Evolutionary conservation across 2,329 filamentous ascomycete genomes (phyloP).

Genomic region (Albophoma yamanashiensis): DNA sequence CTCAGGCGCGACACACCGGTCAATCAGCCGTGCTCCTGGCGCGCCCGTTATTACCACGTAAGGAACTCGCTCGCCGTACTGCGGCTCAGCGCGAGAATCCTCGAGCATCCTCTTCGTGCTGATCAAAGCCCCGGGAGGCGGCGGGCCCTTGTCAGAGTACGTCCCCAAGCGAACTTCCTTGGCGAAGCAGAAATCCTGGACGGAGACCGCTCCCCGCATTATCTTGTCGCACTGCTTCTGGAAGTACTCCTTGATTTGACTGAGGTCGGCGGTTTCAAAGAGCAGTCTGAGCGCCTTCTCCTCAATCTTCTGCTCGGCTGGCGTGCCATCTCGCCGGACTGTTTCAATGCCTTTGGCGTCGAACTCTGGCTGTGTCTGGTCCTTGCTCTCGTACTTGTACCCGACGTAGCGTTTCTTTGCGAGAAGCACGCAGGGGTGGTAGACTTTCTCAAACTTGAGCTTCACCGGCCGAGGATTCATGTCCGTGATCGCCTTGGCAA

Average conservation of each 20-base stretch:
- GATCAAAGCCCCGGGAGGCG: constrained; percentile 81
- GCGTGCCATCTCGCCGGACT: constrained; percentile 86
- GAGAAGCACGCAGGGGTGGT: constrained; percentile 85
- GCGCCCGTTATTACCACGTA: constrained; percentile 89
- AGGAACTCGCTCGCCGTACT: constrained; percentile 89
- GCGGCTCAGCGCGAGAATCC: constrained; percentile 78
- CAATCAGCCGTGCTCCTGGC: constrained; percentile 74
- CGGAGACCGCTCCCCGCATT: constrained; percentile 75
- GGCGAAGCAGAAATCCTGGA: constrained; percentile 95
- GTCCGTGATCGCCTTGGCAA: constrained; percentile 74
- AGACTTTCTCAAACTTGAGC: constrained; percentile 97
- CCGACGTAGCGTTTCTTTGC: constrained; percentile 98
- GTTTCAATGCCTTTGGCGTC: constrained; percentile 99
- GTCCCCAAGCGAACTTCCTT: constrained; percentile 83
- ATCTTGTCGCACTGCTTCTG: constrained; percentile 86
- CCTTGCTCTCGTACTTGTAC: constrained; percentile 81
- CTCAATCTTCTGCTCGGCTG: constrained; percentile 92
- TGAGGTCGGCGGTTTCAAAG: constrained; percentile 83
- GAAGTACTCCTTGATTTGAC: constrained; percentile 81
- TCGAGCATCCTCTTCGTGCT: constrained; percentile 77
- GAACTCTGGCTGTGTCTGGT: constrained; percentile 74
- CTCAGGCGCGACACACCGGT: constrained; percentile 84
- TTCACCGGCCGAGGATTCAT: constrained; percentile 88
- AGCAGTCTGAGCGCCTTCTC: constrained; percentile 82
- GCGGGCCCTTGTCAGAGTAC: constrained; percentile 65